Percentiles rank a stretch among this genome's conserved stretches.
Evolutionary conservation across 2,329 filamentous ascomycete species (phyloP).

Genomic region (Diplodia sapinea): DNA sequence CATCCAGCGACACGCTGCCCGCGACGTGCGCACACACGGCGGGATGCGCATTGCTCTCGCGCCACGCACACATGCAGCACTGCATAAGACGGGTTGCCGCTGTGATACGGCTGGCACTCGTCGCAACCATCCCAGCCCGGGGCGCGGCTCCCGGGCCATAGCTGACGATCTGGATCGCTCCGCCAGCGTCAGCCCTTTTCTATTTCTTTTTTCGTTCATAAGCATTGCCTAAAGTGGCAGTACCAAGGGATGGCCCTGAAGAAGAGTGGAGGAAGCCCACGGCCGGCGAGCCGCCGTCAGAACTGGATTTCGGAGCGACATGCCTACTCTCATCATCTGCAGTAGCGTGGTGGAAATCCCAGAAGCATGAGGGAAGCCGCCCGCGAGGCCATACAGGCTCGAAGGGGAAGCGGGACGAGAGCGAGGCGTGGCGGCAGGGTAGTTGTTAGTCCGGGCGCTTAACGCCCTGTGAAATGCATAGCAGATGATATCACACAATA

Average conservation of each 20-base stretch:
- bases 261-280: not conserved
- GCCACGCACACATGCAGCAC: conserved; percentile 33
- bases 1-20: conserved; percentile 5
- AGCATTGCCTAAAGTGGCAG: conserved; percentile 9
- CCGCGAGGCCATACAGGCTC: not conserved
- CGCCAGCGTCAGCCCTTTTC: conserved; percentile 13
- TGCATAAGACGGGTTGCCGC: conserved; percentile 30
- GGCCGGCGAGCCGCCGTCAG: conserved; percentile 2
- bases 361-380: conserved; percentile 25
- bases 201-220: conserved; percentile 14
- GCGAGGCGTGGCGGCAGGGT: conserved; percentile 19
- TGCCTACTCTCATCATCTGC: conserved; percentile 11
- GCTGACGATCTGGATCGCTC: conserved; percentile 27
- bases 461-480: conserved; percentile 29
- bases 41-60: conserved; percentile 28
- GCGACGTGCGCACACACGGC: conserved; percentile 1
- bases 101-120: conserved; percentile 32
- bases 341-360: conserved; percentile 21
- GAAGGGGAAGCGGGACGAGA: conserved; percentile 30
- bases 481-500: conserved; percentile 25
- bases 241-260: conserved; percentile 15
- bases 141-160: not conserved
- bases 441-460: conserved; percentile 25
- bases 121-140: conserved; percentile 30
- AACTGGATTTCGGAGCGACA: conserved; percentile 14